Conservation (phyloP, 2,329 filamentous ascomycete species). For the Talaromyces amestolkiae region DNA sequence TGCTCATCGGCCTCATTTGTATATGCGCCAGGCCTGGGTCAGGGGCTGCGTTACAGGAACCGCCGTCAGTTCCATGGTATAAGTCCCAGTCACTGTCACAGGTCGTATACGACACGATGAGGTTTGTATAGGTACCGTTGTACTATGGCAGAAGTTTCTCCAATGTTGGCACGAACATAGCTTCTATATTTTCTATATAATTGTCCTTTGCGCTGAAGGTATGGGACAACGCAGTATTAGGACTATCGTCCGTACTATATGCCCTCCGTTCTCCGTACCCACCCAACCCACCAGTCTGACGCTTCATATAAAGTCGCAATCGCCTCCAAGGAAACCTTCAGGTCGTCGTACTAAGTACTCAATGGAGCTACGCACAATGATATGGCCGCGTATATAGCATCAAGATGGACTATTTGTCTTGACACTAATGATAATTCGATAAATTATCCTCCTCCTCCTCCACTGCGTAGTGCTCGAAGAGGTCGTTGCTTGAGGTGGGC, state of each 20-base stretch:
- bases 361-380: not conserved
- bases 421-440: conserved; percentile 39
- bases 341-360: conserved; percentile 46
- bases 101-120: not conserved
- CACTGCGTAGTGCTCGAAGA: conserved; percentile 52
- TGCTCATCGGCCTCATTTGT: conserved; percentile 44
- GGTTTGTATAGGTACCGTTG: not conserved
- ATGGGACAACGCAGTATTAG: not conserved
- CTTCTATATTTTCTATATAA: not conserved
- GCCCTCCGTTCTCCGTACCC: not conserved
- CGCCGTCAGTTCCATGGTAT: not conserved
- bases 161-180: not conserved
- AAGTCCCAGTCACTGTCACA: not conserved
- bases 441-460: conserved; percentile 53
- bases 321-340: conserved; percentile 63
- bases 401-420: conserved; percentile 56
- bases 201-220: not conserved
- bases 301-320: conserved; percentile 50
- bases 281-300: conserved; percentile 35
- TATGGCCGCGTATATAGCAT: conserved; percentile 41
- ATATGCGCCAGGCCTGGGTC: conserved; percentile 41
- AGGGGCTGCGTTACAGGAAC: conserved; percentile 22
- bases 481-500: conserved; percentile 30
- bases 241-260: not conserved
- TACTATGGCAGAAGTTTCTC: not conserved